phyloP scores from a whole-genome alignment of 2,329 filamentous ascomycete species.

The Coleophoma cylindrospora region DNA sequence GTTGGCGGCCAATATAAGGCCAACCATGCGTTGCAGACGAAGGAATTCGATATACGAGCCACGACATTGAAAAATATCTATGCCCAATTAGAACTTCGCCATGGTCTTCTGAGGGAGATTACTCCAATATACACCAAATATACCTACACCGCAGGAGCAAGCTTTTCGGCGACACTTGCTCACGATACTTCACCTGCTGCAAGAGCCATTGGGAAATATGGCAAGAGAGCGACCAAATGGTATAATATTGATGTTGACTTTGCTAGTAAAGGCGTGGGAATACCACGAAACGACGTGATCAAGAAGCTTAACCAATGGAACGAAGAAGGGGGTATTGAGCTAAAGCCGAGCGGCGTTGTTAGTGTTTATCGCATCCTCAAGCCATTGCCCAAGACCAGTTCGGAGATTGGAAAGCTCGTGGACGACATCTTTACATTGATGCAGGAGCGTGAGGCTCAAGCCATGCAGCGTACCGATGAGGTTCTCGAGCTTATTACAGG shows the following conservation, averaged over 20 bases:
- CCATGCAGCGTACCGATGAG: conserved; percentile 42
- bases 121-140: conserved; percentile 54
- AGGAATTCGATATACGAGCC: conserved; percentile 47
- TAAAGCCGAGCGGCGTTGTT: conserved; percentile 45
- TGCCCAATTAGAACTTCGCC: conserved; percentile 55
- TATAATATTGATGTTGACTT: conserved; percentile 43
- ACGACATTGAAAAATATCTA: conserved; percentile 48
- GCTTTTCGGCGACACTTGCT: conserved; percentile 26
- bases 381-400: conserved; percentile 34
- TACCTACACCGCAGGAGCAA: conserved; percentile 35
- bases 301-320: conserved; percentile 49
- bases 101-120: conserved; percentile 48
- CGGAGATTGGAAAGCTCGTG: conserved; percentile 39
- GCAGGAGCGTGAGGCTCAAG: conserved; percentile 45
- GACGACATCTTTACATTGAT: conserved; percentile 45
- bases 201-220: conserved; percentile 35
- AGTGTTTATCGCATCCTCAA: conserved; percentile 48
- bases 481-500: conserved; percentile 50
- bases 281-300: conserved; percentile 43
- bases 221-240: conserved; percentile 35
- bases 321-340: conserved; percentile 40
- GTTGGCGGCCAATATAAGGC: conserved; percentile 40
- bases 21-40: conserved; percentile 38
- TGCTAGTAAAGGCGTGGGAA: conserved; percentile 23
- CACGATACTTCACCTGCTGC: conserved; percentile 36